A percentile compares a stretch with the other conserved stretches of the same genome.
phyloP scores from a whole-genome alignment of 345 rosid genomes.

The Eutrema heterophyllum region DNA sequence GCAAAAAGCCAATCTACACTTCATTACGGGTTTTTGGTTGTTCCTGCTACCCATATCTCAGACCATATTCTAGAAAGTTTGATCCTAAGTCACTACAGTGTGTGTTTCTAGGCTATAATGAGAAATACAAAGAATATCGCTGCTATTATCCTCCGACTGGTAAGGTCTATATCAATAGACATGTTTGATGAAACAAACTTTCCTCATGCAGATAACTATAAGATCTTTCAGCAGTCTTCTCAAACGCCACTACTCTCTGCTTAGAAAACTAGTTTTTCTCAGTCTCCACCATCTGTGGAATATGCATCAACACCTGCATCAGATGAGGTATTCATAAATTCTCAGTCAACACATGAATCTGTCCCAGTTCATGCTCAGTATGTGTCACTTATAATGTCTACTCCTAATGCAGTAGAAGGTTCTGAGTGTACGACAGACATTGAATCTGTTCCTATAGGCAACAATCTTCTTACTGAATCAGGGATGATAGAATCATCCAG shows the following conservation, averaged over 20 bases:
- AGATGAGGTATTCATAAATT: no score
- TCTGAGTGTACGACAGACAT: no score
- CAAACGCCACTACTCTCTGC: no score
- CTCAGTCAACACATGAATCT: no score
- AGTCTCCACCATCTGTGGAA: fast-evolving
- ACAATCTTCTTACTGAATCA: no score
- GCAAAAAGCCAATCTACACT: background rate
- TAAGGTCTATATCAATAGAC: background rate
- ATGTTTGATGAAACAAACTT: background rate
- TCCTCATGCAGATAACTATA: background rate
- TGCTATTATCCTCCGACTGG: background rate
- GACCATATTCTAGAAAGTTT: background rate
- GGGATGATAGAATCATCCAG: fast-evolving
- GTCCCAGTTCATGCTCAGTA: no score
- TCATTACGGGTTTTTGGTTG: background rate
- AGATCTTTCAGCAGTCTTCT: no score
- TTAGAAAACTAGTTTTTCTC: no score
- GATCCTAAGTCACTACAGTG: background rate
- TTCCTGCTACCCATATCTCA: background rate
- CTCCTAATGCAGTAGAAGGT: no score
- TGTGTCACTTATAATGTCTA: no score
- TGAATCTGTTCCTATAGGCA: no score
- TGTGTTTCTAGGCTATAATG: background rate
- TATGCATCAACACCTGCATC: no score
- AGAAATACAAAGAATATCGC: background rate